phyloP scores from a whole-genome alignment of 169 alveolate species.

The Plasmodium adleri region DNA sequence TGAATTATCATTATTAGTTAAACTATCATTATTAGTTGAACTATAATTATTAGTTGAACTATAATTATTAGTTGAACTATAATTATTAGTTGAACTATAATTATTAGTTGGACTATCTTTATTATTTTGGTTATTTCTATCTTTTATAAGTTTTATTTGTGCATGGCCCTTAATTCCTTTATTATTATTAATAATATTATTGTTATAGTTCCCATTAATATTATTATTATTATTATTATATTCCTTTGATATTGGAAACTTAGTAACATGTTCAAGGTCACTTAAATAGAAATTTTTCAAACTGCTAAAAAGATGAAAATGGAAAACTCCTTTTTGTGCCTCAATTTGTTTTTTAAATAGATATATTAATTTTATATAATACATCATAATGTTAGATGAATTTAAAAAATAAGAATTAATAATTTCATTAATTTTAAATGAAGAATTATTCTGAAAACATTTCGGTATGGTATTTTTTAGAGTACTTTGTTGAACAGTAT shows the following conservation, averaged over 20 bases:
- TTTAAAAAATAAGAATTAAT: constrained; percentile 51
- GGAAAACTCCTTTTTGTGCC: constrained; percentile 14
- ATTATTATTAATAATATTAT: too few species aligned
- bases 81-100: too few species aligned
- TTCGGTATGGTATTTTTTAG: constrained; percentile 29
- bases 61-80: too few species aligned
- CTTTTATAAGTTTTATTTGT: too few species aligned
- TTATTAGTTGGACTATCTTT: too few species aligned
- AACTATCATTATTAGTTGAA: too few species aligned
- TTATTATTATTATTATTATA: not conserved
- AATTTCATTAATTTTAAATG: constrained; percentile 68
- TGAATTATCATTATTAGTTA: too few species aligned
- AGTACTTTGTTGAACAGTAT: constrained; percentile 51
- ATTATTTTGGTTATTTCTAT: too few species aligned
- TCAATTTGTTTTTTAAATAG: constrained; percentile 34
- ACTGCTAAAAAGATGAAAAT: constrained; percentile 25
- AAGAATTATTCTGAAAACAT: constrained; percentile 60
- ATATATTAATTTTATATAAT: constrained; percentile 43
- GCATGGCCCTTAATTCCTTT: too few species aligned
- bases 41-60: too few species aligned
- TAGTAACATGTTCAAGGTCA: constrained; percentile 31
- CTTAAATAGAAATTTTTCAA: constrained; percentile 27
- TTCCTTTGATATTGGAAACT: constrained; percentile 8
- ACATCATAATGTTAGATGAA: constrained; percentile 38
- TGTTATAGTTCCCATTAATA: too few species aligned